Base-by-base conservation (phyloP, 176 grass and related monocot genomes). In the Triticum monococcum region DNA sequence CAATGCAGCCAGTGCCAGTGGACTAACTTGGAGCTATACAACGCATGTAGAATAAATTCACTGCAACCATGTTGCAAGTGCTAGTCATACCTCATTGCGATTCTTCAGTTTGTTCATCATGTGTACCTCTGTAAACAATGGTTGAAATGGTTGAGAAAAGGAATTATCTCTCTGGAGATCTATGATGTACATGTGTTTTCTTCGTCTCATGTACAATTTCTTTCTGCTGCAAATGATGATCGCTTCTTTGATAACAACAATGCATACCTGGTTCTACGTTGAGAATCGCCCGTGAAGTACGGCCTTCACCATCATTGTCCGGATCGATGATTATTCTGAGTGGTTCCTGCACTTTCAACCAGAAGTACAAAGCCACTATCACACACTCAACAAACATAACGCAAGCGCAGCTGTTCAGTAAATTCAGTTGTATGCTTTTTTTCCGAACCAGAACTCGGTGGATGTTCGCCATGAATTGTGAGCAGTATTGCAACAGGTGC, bases 1-100 rank as follows among this genome's bases (percentile, higher is more conserved):
- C 93, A n/a, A 98, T 98, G 94, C 79, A 94, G 62, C 92, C 92
- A 9, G 92, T 91, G 18, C 7, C 88, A 35, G 90, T 98, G 30
- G 89, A 98, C 52, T 98, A 91, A 85, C 30, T 81, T 80, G 37
- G 60, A 48, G 5, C 62, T 9, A 33, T 46, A 40, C 10, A 81
- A 9, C 16, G 13, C 64, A 54, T 48, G 41, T 12, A 7, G 13
- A 67, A 81, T 45, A 32, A 60, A 81, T 12, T 67, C 20, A 33
- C 32, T 18, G 41, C 40, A 17, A 6, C 23, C n/a, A 57, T 84
- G 40, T 32, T 74, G 41, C 11, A 73, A 80, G 31, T 54, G 8
- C 52, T 35, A 32, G 12, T 16, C 79, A 66, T 38, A 84, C n/a
- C 71, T 65, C 52, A 28, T 52, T 79, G 16, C 9, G n/a, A 33